A percentile compares a stretch with the other conserved stretches of the same genome.
These are phyloP conservation scores for Mucor circinelloides DNA, from an alignment of 371 early-diverging fungal species.

Conservation along the genomic window DNA sequence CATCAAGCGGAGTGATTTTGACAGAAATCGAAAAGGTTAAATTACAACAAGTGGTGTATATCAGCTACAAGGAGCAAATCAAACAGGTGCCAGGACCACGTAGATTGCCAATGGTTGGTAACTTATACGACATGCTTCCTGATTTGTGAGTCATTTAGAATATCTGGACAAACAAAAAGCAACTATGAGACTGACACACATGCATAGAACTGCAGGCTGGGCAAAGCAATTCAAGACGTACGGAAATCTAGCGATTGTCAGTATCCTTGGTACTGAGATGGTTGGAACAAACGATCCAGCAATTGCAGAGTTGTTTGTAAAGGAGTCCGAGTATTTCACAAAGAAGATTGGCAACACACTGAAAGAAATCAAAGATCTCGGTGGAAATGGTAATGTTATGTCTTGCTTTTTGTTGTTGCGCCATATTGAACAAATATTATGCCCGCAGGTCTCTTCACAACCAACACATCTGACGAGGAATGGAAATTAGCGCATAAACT, in stretches of 20 bases:
- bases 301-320: slow-evolving; percentile 33
- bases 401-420: too few species aligned
- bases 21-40: slow-evolving; percentile 19
- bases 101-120: slow-evolving; percentile 30
- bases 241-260: slow-evolving; percentile 23
- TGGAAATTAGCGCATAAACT: slow-evolving; percentile 56
- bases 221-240: slow-evolving; percentile 21
- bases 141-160: slow-evolving; percentile 22
- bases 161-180: neutral
- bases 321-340: slow-evolving; percentile 43
- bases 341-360: slow-evolving; percentile 25
- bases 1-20: slow-evolving; percentile 9
- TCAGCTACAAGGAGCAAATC: slow-evolving; percentile 15
- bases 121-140: slow-evolving; percentile 34
- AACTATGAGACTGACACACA: neutral
- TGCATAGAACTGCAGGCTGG: slow-evolving; percentile 21
- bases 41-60: slow-evolving; percentile 21
- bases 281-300: slow-evolving; percentile 35
- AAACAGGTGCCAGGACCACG: slow-evolving; percentile 25
- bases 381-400: slow-evolving; percentile 28
- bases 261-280: slow-evolving; percentile 15
- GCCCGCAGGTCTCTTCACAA: slow-evolving; percentile 33
- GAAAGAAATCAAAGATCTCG: slow-evolving; percentile 32
- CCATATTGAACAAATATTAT: neutral
- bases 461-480: slow-evolving; percentile 38